A percentile compares a stretch with the other conserved stretches of the same genome.
Evolutionary conservation across 2,329 filamentous ascomycete species (phyloP).

Genomic region (Arachnomyces sp.): DNA sequence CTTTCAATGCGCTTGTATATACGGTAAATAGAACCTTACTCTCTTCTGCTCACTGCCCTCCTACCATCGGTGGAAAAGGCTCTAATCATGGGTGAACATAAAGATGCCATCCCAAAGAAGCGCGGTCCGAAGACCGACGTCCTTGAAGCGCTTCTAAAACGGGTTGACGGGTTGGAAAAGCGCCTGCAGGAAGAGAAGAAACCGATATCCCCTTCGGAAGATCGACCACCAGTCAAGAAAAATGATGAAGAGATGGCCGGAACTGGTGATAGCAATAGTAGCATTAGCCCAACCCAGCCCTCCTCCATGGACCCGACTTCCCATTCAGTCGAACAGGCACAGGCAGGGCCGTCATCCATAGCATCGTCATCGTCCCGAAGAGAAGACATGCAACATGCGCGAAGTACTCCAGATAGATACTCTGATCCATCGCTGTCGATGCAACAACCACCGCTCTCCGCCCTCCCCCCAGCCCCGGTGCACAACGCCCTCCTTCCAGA

Average conservation of each 20-base stretch:
- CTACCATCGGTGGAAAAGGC: not conserved
- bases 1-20: conserved; percentile 80
- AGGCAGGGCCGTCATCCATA: conserved; percentile 4
- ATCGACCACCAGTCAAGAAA: conserved; percentile 35
- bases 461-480: conserved; percentile 24
- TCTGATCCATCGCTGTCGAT: conserved; percentile 16
- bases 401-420: not conserved
- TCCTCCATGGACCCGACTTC: conserved; percentile 8
- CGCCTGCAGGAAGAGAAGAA: conserved; percentile 62
- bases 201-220: conserved; percentile 33
- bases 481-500: conserved; percentile 45
- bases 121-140: conserved; percentile 85
- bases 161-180: conserved; percentile 77
- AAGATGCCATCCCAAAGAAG: conserved; percentile 84
- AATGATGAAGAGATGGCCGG: conserved; percentile 10
- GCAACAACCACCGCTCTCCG: conserved; percentile 35
- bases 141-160: conserved; percentile 71
- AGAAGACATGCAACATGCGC: not conserved
- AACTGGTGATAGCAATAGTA: conserved; percentile 9
- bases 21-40: conserved; percentile 51
- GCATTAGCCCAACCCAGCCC: conserved; percentile 16
- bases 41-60: conserved; percentile 6
- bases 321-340: conserved; percentile 10
- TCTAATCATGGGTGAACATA: conserved; percentile 9
- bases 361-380: not conserved